These are phyloP conservation scores for Ustilago tritici DNA, from an alignment of 1,284 basidiomycete species.

Conservation along the genomic window DNA sequence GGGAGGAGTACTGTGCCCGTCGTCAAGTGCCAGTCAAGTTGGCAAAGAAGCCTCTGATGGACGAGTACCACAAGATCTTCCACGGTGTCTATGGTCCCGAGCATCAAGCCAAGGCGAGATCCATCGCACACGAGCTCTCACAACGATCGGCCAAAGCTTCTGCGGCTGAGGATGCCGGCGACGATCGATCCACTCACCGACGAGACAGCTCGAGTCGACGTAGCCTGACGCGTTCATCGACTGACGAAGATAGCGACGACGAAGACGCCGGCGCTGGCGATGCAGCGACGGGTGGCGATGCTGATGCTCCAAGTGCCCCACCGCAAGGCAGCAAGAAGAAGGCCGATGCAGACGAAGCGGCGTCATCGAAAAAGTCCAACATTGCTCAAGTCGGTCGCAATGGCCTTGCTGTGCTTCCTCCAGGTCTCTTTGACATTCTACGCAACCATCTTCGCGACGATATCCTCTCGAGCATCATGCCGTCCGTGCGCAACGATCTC, in stretches of 20 bases:
- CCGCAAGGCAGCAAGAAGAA: slow-evolving; percentile 15
- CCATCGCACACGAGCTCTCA: slow-evolving; percentile 43
- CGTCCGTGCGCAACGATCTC: slow-evolving; percentile 46
- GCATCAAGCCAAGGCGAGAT: slow-evolving; percentile 28
- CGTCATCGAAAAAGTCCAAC: slow-evolving; percentile 28
- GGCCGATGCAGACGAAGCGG: slow-evolving; percentile 8
- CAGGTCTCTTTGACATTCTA: slow-evolving; percentile 49
- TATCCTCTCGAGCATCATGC: slow-evolving; percentile 50
- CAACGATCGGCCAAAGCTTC: slow-evolving; percentile 23
- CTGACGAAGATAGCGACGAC: slow-evolving; percentile 24
- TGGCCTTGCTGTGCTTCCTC: slow-evolving; percentile 49
- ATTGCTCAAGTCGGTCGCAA: slow-evolving; percentile 51
- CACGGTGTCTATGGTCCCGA: slow-evolving; percentile 39
- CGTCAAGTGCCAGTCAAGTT: slow-evolving; percentile 28
- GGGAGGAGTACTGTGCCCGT: slow-evolving; percentile 31
- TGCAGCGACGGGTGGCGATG: slow-evolving; percentile 19
- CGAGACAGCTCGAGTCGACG: slow-evolving; percentile 21
- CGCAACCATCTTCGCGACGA: slow-evolving; percentile 50
- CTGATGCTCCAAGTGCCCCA: slow-evolving; percentile 4
- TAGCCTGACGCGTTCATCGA: slow-evolving; percentile 23
- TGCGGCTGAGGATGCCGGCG: slow-evolving; percentile 4
- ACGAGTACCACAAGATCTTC: slow-evolving; percentile 50
- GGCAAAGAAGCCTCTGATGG: slow-evolving; percentile 50
- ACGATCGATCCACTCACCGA: neutral
- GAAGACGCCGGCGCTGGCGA: slow-evolving; percentile 19